Conservation (phyloP, 1,284 basidiomycete species). For the Ustilago hordei region DNA sequence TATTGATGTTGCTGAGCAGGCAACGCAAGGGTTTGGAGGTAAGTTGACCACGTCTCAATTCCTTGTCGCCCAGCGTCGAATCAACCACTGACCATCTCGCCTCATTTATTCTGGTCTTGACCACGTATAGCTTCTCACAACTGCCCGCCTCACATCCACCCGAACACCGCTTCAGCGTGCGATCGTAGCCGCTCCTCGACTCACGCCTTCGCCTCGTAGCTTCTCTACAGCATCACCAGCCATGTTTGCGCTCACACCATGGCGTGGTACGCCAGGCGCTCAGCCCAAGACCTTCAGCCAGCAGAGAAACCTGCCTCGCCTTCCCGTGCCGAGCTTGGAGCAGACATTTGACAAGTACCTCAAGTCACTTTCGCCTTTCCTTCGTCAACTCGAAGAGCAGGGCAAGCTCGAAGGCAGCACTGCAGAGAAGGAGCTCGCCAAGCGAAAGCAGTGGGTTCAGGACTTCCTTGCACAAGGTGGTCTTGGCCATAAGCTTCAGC, state of each 20-base stretch:
- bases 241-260: conserved; percentile 70
- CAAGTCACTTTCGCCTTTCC: conserved; percentile 83
- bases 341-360: conserved; percentile 84
- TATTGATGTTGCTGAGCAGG: conserved; percentile 50
- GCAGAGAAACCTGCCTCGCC: conserved; percentile 73
- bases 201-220: conserved; percentile 15
- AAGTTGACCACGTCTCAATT: not conserved
- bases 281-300: conserved; percentile 71
- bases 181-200: conserved; percentile 12
- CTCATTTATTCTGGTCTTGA: not conserved
- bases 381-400: conserved; percentile 71
- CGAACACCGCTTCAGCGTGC: conserved; percentile 22
- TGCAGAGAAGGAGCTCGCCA: conserved; percentile 75
- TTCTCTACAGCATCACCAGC: conserved; percentile 34
- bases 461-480: conserved; percentile 78
- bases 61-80: not conserved
- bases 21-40: conserved; percentile 49
- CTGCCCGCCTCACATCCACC: conserved; percentile 25
- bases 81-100: conserved; percentile 1
- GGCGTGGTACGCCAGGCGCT: conserved; percentile 53
- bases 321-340: conserved; percentile 86
- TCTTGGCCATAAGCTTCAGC: conserved; percentile 80
- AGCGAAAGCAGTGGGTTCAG: conserved; percentile 77
- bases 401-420: conserved; percentile 74
- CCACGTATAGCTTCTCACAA: conserved; percentile 30